Conservation (phyloP, 495 filamentous ascomycete species). For the Podospora appendiculata region DNA sequence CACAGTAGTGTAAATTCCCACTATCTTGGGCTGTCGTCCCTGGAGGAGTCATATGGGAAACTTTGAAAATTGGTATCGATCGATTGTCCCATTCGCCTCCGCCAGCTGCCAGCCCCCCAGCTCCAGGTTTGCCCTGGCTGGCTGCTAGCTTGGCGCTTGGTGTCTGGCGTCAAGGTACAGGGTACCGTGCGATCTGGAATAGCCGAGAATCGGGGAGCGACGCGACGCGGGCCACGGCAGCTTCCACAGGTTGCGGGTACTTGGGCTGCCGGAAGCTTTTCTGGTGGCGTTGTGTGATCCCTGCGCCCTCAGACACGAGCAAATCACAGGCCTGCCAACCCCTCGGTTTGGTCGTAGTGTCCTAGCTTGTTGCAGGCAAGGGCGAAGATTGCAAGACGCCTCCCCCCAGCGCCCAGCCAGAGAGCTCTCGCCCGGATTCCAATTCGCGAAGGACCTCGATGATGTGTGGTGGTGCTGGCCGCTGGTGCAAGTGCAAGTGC, state of each 20-base stretch:
- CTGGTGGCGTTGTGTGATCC: background rate
- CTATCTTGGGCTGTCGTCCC: too few relatives aligned
- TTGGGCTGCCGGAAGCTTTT: background rate
- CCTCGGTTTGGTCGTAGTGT: slow-evolving; percentile 2
- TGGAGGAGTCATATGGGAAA: background rate
- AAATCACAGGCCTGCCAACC: slow-evolving; percentile 11
- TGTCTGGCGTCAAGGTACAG: background rate
- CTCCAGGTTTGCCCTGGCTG: too few relatives aligned
- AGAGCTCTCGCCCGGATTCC: too few relatives aligned
- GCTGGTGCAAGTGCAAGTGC: too few relatives aligned
- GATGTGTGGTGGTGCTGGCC: too few relatives aligned
- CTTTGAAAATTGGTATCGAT: background rate
- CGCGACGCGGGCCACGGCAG: background rate
- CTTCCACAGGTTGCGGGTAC: slow-evolving; percentile 2
- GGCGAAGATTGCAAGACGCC: too few relatives aligned
- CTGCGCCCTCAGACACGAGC: background rate
- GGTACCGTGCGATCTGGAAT: slow-evolving; percentile 1
- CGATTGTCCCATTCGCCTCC: too few relatives aligned
- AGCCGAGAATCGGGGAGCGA: slow-evolving; percentile 4
- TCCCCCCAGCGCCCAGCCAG: too few relatives aligned
- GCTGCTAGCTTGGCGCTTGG: background rate
- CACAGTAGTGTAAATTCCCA: too few relatives aligned
- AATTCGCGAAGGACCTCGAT: too few relatives aligned
- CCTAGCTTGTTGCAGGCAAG: too few relatives aligned
- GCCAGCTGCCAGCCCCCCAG: too few relatives aligned